Base-by-base conservation (phyloP, 1,139 yeast genomes). In the Sugiyamaella paludigena region DNA sequence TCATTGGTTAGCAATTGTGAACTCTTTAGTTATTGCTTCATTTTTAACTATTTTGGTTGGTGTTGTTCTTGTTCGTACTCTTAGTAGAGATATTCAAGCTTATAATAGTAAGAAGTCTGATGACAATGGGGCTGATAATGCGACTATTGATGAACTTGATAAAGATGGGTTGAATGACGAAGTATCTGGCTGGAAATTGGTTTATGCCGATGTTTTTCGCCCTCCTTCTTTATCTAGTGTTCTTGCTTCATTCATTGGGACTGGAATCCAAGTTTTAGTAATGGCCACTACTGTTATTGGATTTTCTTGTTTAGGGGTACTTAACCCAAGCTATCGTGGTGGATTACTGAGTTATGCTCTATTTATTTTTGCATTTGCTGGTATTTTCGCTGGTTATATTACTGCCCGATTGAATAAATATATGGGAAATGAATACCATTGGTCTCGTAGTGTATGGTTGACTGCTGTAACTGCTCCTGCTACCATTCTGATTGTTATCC, bases 1-100 rank as follows among this genome's bases (percentile, higher is more conserved):
- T 9, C 94, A 84, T 61, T 84, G 91, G 89, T 63, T 84, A 35
- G 81, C 92, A 0, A 67, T 85, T 46, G 69, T 83, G 43, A 84
- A 84, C 62, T 81, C 91, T 0, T 61, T 84, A 15, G 81, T 83
- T 1, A 71, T 85, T 43, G 78, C 83, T 3, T 67, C 77, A 4
- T 72, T 84, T 37, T 71, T 83, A 6, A 77, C 89, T 0, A 67
- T 81, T 29, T 67, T 82, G 15, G 88, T 81, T 12, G 87, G 82
- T n/a, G 74, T 81, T 19, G 81, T 84, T 1, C 69, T 84, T 51
- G 56, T 81, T 36, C 71, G 82, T 56, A 76, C 80, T 0, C 62
- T 78, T 37, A 67, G 62, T 49, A 64, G 71, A 39, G 78, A 80
- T 50, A 73, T 81, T 54, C 69, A 68, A 47, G 51, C 64, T 7